Conservation (phyloP, 2,329 filamentous ascomycete species). For the Metarhizium guizhouense region DNA sequence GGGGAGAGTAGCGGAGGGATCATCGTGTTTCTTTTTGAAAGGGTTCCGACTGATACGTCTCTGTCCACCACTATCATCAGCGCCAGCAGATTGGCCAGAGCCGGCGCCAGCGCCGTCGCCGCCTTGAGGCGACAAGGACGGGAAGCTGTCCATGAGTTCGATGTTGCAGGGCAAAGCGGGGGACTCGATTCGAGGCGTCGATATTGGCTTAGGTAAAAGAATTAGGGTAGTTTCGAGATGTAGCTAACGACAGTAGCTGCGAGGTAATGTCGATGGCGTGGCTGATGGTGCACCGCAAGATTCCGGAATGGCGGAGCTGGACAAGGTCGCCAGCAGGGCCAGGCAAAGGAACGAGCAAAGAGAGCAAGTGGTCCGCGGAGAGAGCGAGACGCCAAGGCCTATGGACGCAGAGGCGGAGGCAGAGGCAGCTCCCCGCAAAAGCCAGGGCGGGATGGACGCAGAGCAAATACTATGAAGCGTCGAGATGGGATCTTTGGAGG, state of each 20-base stretch:
- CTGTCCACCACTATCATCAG: constrained; percentile 25
- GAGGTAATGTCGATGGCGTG: neutral
- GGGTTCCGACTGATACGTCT: constrained; percentile 34
- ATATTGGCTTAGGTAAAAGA: neutral
- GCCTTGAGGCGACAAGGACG: constrained; percentile 1
- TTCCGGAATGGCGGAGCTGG: neutral
- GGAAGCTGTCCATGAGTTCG: constrained; percentile 1
- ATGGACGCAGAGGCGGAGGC: neutral
- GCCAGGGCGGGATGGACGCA: neutral
- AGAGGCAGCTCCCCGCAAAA: neutral
- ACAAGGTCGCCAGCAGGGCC: neutral
- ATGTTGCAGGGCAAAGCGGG: neutral
- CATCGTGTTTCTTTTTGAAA: constrained; percentile 33
- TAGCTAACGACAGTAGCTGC: neutral
- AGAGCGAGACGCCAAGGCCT: neutral
- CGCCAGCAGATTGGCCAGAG: constrained; percentile 11
- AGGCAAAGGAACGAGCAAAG: neutral
- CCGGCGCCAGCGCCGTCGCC: neutral
- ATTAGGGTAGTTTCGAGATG: neutral
- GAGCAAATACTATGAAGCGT: neutral
- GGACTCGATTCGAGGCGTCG: neutral
- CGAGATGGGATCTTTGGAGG: neutral
- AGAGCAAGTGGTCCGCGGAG: neutral
- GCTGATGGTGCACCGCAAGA: neutral
- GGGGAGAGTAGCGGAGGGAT: constrained; percentile 22